Base-by-base conservation (phyloP, 2,329 filamentous ascomycete species). In the Stachybotrys elegans region DNA sequence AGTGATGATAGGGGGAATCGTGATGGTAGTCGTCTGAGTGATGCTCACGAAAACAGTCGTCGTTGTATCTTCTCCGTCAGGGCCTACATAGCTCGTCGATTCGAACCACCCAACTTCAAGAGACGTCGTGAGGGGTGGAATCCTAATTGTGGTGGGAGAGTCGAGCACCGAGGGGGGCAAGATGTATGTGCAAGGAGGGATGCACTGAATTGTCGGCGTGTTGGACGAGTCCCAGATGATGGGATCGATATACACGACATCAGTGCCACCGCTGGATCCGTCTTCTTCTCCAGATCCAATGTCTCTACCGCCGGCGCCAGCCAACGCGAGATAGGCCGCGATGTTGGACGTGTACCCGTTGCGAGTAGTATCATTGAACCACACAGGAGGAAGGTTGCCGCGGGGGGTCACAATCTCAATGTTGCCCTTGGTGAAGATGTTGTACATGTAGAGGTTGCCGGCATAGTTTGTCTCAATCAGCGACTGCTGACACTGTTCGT, bases 401-500 rank as follows among this genome's bases (percentile, higher is more conserved):
- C 19, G 36, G 14, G 22, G 36, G 23, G 36, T 5, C 8, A 39
- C 20, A 4, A 40, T 40, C 29, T 40, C 38, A 13, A 25, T 23
- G 16, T 27, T 29, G 4, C 22, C 38, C 38, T 40, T 40, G 2
- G 22, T 40, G 22, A 40, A 40, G 22, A 40, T 29, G 38, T 40
- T 40, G 38, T 25, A 40, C 22, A 40, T 40, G 22, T 12, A 27
- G 38, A 40, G 13, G 22, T 22, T 22, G 4, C 38, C 38, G 17
- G 38, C 22, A 23, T 40, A 22, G 20, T 39, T 45, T 6, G 56
- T 44, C 35, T 55, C 46, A 4, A 51, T 21, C 23, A 54, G 47
- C 5, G 44, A 42, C 17, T 57, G 32, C 60, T 79, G 76, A 60
- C 76, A 80, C 53, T 70, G 65, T 42, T 75, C 56, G 6, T 55